These are phyloP conservation scores for Cutaneotrichosporon sp. DNA, from an alignment of 1,284 basidiomycete genomes.

Conservation along the genomic window DNA sequence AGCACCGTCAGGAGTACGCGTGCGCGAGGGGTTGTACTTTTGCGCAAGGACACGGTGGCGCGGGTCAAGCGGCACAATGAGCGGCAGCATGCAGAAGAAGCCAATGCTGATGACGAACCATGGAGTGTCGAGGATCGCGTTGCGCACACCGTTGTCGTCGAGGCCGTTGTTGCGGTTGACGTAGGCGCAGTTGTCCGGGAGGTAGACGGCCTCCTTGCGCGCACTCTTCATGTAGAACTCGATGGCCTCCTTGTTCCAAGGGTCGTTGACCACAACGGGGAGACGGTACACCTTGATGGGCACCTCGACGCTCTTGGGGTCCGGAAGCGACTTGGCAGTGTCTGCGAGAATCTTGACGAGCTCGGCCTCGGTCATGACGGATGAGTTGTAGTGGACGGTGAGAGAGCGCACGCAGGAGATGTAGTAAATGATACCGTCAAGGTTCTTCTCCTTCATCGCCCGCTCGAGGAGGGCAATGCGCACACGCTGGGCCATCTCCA, in stretches of 20 bases:
- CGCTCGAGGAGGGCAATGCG: slow-evolving; percentile 58
- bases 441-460: slow-evolving; percentile 39
- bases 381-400: slow-evolving; percentile 56
- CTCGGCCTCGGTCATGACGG: slow-evolving; percentile 46
- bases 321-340: slow-evolving; percentile 6
- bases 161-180: slow-evolving; percentile 56
- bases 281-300: slow-evolving; percentile 56
- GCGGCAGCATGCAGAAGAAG: slow-evolving; percentile 25
- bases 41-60: slow-evolving; percentile 35
- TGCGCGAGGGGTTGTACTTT: slow-evolving; percentile 49
- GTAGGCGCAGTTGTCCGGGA: slow-evolving; percentile 64
- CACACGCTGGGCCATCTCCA: slow-evolving; percentile 55
- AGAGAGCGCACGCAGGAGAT: slow-evolving; percentile 58
- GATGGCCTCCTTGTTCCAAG: slow-evolving; percentile 57
- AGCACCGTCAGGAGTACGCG: slow-evolving; percentile 51
- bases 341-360: slow-evolving; percentile 49
- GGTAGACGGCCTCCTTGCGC: slow-evolving; percentile 54
- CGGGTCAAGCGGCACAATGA: slow-evolving; percentile 29
- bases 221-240: slow-evolving; percentile 53
- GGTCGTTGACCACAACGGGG: slow-evolving; percentile 61
- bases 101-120: slow-evolving; percentile 24
- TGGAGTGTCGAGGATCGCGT: slow-evolving; percentile 15
- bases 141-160: slow-evolving; percentile 13
- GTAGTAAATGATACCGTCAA: slow-evolving; percentile 51
- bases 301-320: slow-evolving; percentile 47